phyloP scores from a whole-genome alignment of 1,284 basidiomycete genomes.

The Waitea zeae region DNA sequence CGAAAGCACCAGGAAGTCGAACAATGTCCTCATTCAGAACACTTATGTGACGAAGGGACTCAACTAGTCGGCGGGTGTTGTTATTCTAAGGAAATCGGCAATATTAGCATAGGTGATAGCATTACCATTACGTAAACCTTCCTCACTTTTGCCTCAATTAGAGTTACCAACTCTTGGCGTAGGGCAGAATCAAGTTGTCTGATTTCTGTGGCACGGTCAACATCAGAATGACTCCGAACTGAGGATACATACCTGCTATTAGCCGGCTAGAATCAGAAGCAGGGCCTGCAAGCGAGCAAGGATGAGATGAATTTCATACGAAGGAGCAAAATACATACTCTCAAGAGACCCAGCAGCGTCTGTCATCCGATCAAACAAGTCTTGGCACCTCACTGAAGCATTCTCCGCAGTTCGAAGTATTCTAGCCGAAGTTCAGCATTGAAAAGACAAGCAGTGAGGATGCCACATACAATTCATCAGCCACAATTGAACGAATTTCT shows the following conservation, averaged over 20 bases:
- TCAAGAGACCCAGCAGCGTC: conserved; percentile 34
- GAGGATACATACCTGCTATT: conserved; percentile 33
- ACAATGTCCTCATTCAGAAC: conserved; percentile 61
- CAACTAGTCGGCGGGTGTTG: conserved; percentile 55
- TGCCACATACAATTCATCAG: conserved; percentile 31
- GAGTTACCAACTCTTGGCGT: conserved; percentile 37
- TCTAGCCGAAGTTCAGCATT: conserved; percentile 16
- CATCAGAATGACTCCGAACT: too few species aligned
- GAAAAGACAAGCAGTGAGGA: too few species aligned
- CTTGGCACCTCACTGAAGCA: conserved; percentile 34
- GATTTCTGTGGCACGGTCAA: conserved; percentile 33
- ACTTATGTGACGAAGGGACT: conserved; percentile 53
- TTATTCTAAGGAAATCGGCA: conserved; percentile 44
- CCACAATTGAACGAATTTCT: conserved; percentile 30
- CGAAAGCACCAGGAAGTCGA: conserved; percentile 43
- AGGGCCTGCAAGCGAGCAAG: conserved; percentile 18
- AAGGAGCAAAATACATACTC: conserved; percentile 17
- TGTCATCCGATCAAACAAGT: conserved; percentile 35
- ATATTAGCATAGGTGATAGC: too few species aligned
- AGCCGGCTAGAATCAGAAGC: conserved; percentile 30
- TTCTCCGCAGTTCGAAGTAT: conserved; percentile 40
- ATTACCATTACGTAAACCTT: conserved; percentile 5
- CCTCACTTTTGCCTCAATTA: conserved; percentile 40
- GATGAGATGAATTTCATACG: background rate
- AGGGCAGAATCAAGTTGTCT: conserved; percentile 41